Conservation (phyloP, 768 basidiomycete species). For the Boletellus sp. region DNA sequence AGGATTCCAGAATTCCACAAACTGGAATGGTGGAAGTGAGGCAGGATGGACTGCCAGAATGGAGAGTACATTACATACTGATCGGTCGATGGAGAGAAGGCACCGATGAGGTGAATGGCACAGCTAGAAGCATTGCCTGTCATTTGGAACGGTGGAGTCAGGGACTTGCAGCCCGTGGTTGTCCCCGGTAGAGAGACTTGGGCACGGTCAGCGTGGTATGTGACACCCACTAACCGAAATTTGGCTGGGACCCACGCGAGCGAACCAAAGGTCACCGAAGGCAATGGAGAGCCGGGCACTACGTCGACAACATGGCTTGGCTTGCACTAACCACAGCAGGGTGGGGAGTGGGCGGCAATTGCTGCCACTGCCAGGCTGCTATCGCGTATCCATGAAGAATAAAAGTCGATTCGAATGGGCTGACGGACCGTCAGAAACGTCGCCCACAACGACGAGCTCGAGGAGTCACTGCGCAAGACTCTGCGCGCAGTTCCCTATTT, state of each 20-base stretch:
- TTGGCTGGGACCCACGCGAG: no score
- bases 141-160: no score
- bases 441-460: no score
- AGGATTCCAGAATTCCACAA: neutral
- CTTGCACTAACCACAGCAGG: neutral
- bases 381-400: slow-evolving; percentile 4
- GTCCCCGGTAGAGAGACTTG: no score
- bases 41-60: neutral
- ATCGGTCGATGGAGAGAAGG: neutral
- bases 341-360: slow-evolving; percentile 1
- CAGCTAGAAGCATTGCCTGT: no score
- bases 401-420: neutral
- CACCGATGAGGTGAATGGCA: no score
- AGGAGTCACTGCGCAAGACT: no score
- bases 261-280: no score
- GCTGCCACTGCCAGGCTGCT: slow-evolving; percentile 5
- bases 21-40: neutral
- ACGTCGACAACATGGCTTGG: neutral
- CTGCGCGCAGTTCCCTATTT: slow-evolving; percentile 1
- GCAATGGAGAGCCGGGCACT: neutral
- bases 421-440: neutral
- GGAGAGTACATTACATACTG: neutral
- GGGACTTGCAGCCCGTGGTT: no score
- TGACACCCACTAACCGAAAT: neutral
- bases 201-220: neutral